Evolutionary conservation across 495 filamentous ascomycete genomes (phyloP).

Genomic region (Tuber microsphaerosporum): DNA sequence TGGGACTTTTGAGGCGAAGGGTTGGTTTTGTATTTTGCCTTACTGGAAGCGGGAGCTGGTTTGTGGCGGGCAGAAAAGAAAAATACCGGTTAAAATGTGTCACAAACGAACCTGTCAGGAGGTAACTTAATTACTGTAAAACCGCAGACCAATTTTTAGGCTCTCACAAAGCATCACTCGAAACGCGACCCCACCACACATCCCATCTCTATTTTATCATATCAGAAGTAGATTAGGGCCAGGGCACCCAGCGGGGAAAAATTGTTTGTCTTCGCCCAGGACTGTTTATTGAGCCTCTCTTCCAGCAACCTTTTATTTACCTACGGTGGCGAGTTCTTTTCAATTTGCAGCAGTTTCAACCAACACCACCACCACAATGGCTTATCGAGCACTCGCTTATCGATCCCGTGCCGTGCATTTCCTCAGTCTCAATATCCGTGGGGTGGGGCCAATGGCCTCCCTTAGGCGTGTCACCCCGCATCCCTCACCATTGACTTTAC

Average conservation of each 20-base stretch:
- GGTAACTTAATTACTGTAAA: no score
- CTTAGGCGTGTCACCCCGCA: not conserved
- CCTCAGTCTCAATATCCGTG: not conserved
- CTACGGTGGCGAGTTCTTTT: not conserved
- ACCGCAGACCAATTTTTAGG: not conserved
- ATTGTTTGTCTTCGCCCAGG: not conserved
- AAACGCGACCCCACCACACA: not conserved
- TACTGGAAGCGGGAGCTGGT: not conserved
- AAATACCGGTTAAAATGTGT: not conserved
- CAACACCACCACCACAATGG: not conserved
- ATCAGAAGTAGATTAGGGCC: not conserved
- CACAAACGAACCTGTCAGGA: not conserved
- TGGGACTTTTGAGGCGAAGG: not conserved
- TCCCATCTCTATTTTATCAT: not conserved
- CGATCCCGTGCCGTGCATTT: not conserved
- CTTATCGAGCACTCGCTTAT: slow-evolving; percentile 1
- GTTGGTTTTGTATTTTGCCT: not conserved
- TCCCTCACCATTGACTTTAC: not conserved
- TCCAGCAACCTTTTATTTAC: not conserved
- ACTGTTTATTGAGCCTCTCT: not conserved
- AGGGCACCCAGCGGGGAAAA: not conserved
- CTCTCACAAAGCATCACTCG: not conserved
- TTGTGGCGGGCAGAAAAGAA: not conserved
- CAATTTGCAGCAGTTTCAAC: not conserved
- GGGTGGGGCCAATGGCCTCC: not conserved